Percentiles rank a stretch among this genome's conserved stretches.
These are phyloP conservation scores for Hortaea sp. DNA, from an alignment of 2,329 filamentous ascomycete genomes.

Conservation along the genomic window DNA sequence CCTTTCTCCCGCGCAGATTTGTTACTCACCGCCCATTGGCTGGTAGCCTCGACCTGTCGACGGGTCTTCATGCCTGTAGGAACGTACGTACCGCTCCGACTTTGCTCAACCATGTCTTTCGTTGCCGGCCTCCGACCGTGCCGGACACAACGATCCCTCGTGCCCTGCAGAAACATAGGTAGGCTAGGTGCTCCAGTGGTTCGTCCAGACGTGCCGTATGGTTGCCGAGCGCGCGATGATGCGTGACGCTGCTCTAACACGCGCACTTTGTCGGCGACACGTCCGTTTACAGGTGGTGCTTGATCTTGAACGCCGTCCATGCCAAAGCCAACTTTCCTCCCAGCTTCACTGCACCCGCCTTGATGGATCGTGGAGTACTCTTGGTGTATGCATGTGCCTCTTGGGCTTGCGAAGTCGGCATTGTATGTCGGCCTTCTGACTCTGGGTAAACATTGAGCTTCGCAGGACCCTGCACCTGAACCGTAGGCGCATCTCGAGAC, in stretches of 20 bases:
- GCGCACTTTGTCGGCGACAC: not conserved
- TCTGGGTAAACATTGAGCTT: slow-evolving; percentile 2
- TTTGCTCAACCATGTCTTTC: slow-evolving; percentile 17
- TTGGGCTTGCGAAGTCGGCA: slow-evolving; percentile 3
- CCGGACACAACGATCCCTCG: not conserved
- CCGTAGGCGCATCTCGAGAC: not conserved
- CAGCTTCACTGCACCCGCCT: not conserved
- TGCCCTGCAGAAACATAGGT: not conserved
- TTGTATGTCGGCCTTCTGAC: not conserved
- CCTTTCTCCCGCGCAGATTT: slow-evolving; percentile 6
- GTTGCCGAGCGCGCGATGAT: too few species aligned
- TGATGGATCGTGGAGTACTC: not conserved
- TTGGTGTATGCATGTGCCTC: slow-evolving; percentile 4
- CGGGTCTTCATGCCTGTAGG: slow-evolving; percentile 15
- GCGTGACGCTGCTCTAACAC: not conserved
- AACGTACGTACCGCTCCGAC: slow-evolving; percentile 20
- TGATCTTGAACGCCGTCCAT: slow-evolving; percentile 3
- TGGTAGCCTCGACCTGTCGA: slow-evolving; percentile 21
- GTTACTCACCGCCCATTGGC: slow-evolving; percentile 15
- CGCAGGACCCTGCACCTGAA: not conserved
- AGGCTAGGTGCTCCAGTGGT: not conserved
- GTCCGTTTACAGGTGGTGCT: not conserved
- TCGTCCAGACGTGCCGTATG: too few species aligned
- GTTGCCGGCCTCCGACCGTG: slow-evolving; percentile 4
- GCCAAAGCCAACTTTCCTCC: not conserved